Percentiles rank a stretch among this genome's conserved stretches.
Conservation (phyloP, 1,284 basidiomycete genomes). For the Puccinia polysora region DNA sequence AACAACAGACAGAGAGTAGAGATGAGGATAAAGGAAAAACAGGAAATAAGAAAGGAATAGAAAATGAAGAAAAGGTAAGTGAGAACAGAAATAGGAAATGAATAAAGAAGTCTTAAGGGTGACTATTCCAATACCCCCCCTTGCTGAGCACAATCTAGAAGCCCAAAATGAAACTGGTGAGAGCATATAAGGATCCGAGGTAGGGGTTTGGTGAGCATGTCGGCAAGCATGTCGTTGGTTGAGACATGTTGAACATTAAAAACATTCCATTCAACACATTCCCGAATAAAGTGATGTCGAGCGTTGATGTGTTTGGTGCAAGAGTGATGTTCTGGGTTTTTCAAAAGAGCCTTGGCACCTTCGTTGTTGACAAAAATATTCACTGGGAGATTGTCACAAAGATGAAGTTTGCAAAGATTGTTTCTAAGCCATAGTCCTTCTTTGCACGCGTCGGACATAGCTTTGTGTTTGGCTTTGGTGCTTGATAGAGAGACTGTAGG, state of each 20-base stretch:
- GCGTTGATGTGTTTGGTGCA: constrained; percentile 3
- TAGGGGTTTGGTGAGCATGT: constrained; percentile 9
- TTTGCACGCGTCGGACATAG: neutral
- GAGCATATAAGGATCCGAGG: neutral
- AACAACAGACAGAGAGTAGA: too few species aligned
- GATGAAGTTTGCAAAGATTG: too few species aligned
- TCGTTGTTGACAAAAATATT: neutral
- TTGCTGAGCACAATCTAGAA: neutral
- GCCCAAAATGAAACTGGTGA: neutral
- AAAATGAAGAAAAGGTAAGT: too few species aligned
- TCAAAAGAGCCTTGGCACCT: neutral
- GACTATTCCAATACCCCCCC: too few species aligned
- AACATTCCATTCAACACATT: neutral
- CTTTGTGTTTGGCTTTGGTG: neutral
- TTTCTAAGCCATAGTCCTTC: neutral
- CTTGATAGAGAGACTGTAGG: constrained; percentile 5
- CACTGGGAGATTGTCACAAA: too few species aligned
- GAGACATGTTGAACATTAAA: neutral
- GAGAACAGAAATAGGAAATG: too few species aligned
- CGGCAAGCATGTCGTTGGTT: neutral
- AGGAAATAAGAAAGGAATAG: too few species aligned
- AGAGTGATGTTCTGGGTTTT: neutral
- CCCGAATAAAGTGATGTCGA: neutral
- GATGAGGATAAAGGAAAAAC: too few species aligned
- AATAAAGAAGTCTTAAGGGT: too few species aligned